A percentile compares a stretch with the other conserved stretches of the same genome.
Evolutionary conservation across 2,329 filamentous ascomycete species (phyloP).

Genomic region (Alternaria incomplexa): DNA sequence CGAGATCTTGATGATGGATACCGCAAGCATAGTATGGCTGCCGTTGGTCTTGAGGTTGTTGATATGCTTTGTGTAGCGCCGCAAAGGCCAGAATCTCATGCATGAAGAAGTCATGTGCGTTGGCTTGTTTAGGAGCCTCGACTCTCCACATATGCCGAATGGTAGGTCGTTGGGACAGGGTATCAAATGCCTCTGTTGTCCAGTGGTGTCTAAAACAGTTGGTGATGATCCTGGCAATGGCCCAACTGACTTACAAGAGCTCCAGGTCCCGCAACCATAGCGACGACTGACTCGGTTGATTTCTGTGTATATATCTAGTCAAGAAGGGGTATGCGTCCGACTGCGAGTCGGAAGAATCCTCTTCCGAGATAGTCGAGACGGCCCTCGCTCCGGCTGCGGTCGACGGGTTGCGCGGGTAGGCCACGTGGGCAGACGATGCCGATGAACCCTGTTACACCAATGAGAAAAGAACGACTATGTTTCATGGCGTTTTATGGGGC

Average conservation of each 20-base stretch:
- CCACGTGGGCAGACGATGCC: constrained; percentile 21
- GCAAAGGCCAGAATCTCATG: constrained; percentile 51
- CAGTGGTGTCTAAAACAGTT: constrained; percentile 40
- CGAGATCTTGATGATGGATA: constrained; percentile 46
- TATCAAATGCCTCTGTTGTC: constrained; percentile 34
- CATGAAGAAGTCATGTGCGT: constrained; percentile 46
- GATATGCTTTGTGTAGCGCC: constrained; percentile 46
- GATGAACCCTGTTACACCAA: constrained; percentile 13
- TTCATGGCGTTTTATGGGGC: not conserved
- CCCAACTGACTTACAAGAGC: constrained; percentile 34
- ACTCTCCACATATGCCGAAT: constrained; percentile 43
- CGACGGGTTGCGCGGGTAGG: constrained; percentile 30
- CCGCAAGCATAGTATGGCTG: constrained; percentile 41
- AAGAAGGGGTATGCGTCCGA: constrained; percentile 43
- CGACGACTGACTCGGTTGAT: constrained; percentile 26
- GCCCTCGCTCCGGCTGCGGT: constrained; percentile 9
- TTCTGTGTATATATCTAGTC: constrained; percentile 35
- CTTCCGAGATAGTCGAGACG: constrained; percentile 21
- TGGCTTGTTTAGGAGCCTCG: constrained; percentile 44
- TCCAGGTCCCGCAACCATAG: constrained; percentile 44
- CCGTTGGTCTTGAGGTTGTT: constrained; percentile 30
- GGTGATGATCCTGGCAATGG: not conserved
- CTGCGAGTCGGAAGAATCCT: constrained; percentile 33
- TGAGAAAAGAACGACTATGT: not conserved
- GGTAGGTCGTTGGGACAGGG: constrained; percentile 33